A percentile compares a stretch with the other conserved stretches of the same genome.
These are phyloP conservation scores for Phanerodontia chrysosporium DNA, from an alignment of 768 basidiomycete species.

Conservation along the genomic window DNA sequence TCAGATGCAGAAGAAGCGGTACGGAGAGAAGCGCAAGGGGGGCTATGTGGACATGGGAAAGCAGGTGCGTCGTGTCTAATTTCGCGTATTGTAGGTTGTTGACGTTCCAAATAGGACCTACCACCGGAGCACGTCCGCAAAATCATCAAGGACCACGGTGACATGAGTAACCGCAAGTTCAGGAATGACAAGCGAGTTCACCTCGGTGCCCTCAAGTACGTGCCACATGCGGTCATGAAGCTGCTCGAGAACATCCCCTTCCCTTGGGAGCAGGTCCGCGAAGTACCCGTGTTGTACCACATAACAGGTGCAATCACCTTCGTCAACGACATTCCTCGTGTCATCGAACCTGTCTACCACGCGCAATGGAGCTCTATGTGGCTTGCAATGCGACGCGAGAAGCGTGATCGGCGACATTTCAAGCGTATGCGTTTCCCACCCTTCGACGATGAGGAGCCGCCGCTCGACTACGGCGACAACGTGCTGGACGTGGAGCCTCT, in stretches of 20 bases:
- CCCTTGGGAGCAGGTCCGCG: slow-evolving; percentile 99
- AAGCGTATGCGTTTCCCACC: slow-evolving; percentile 99
- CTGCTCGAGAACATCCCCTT: slow-evolving; percentile 96
- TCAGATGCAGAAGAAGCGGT: slow-evolving; percentile 89
- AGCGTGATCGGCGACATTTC: slow-evolving; percentile 97
- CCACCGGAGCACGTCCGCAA: slow-evolving; percentile 98
- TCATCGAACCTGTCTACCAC: slow-evolving; percentile 97
- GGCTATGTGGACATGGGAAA: slow-evolving; percentile 92
- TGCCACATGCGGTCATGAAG: slow-evolving; percentile 99
- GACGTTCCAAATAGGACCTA: slow-evolving; percentile 59
- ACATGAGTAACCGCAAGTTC: slow-evolving; percentile 99
- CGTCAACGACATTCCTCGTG: slow-evolving; percentile 95
- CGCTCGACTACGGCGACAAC: slow-evolving; percentile 98
- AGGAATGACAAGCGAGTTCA: slow-evolving; percentile 99
- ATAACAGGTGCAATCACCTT: slow-evolving; percentile 99
- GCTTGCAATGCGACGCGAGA: slow-evolving; percentile 98
- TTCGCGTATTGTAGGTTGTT: slow-evolving; percentile 7
- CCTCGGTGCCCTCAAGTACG: slow-evolving; percentile 95
- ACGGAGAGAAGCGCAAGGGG: slow-evolving; percentile 86
- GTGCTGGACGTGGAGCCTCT: slow-evolving; percentile 96
- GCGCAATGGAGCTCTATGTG: slow-evolving; percentile 99
- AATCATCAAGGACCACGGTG: slow-evolving; percentile 99
- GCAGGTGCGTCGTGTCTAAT: slow-evolving; percentile 53
- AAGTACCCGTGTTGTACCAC: slow-evolving; percentile 97
- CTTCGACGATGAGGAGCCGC: slow-evolving; percentile 98